These are phyloP conservation scores for Asterella californica DNA, from an alignment of 225 moss, liverwort and hornwort species.

Conservation along the genomic window DNA sequence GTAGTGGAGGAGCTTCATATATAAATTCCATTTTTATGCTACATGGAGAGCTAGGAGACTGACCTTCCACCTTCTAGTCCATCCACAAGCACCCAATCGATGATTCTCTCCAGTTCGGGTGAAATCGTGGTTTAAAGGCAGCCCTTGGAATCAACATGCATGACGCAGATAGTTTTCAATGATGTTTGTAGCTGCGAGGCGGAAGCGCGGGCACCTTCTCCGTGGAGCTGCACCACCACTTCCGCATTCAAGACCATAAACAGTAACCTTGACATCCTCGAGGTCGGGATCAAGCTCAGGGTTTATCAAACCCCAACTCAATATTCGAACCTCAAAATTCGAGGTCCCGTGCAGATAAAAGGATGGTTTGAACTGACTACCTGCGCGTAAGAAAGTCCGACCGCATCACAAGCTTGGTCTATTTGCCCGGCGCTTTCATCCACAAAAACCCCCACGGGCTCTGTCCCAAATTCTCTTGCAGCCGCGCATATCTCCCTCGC, in stretches of 20 bases:
- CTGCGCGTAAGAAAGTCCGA: constrained; percentile 60
- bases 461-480: constrained; percentile 75
- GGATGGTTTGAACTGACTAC: constrained; percentile 16
- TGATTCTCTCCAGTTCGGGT: constrained; percentile 37
- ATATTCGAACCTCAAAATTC: too few species aligned
- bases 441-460: constrained; percentile 90
- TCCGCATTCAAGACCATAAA: constrained; percentile 12
- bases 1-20: background rate
- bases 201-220: constrained; percentile 63
- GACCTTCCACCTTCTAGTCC: constrained; percentile 80
- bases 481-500: too few species aligned
- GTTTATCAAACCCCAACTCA: background rate
- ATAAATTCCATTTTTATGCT: background rate
- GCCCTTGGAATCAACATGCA: constrained; percentile 70
- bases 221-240: constrained; percentile 64
- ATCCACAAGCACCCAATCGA: constrained; percentile 80
- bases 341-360: background rate
- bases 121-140: constrained; percentile 59
- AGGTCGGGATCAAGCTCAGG: background rate
- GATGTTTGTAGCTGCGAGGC: constrained; percentile 47
- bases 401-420: constrained; percentile 50
- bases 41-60: background rate
- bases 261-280: constrained; percentile 1
- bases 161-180: constrained; percentile 69
- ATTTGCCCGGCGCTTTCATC: constrained; percentile 68